These are phyloP conservation scores for Phascolomyces articulosus DNA, from an alignment of 371 early-diverging fungal genomes.

Conservation along the genomic window DNA sequence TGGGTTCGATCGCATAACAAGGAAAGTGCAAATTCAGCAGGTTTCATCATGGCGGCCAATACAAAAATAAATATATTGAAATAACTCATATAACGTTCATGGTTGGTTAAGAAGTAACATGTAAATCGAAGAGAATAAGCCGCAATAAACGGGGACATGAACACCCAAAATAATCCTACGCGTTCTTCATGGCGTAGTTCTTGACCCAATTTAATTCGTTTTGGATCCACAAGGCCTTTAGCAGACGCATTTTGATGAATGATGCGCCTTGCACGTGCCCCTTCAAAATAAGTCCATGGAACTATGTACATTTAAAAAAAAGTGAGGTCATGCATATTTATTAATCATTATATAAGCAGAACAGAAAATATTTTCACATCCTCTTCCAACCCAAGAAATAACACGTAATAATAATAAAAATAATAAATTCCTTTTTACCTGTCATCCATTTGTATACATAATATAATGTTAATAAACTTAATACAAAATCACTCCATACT, in stretches of 20 bases:
- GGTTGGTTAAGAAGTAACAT: constrained; percentile 55
- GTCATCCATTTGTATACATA: constrained; percentile 63
- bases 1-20: constrained; percentile 56
- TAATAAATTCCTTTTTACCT: constrained; percentile 51
- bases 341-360: neutral
- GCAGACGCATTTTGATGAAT: constrained; percentile 17
- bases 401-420: neutral
- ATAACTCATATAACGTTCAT: constrained; percentile 60
- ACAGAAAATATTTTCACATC: too few relatives aligned
- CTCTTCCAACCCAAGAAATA: neutral
- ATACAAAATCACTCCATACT: constrained; percentile 61
- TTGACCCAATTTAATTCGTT: constrained; percentile 30
- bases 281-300: constrained; percentile 64
- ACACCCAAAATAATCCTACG: constrained; percentile 54
- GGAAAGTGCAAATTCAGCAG: constrained; percentile 50
- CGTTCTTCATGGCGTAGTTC: constrained; percentile 61
- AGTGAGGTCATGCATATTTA: neutral
- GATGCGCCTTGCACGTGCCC: constrained; percentile 52
- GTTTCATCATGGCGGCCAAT: constrained; percentile 62
- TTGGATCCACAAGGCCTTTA: constrained; percentile 21
- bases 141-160: constrained; percentile 62
- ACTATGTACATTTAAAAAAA: constrained; percentile 35
- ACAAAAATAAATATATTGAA: constrained; percentile 65
- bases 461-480: constrained; percentile 51
- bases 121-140: constrained; percentile 62